These are phyloP conservation scores for Setaria italica DNA, from an alignment of 202 grass and related monocot genomes.

Conservation along the genomic window DNA sequence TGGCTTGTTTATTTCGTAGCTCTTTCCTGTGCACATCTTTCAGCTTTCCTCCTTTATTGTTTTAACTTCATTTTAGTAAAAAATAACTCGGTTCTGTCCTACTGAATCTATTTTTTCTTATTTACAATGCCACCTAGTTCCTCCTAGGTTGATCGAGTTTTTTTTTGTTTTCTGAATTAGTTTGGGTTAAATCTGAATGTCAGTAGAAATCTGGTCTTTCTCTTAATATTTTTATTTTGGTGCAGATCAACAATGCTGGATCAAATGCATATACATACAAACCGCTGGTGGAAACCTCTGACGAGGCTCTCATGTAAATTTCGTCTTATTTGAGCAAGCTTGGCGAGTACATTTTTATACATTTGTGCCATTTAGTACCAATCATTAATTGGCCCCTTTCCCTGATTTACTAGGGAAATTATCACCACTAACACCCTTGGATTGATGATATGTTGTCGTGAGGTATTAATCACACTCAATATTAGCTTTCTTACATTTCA, in stretches of 20 bases:
- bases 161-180: background rate
- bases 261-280: slow-evolving; percentile 99
- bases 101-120: background rate
- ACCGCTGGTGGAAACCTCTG: slow-evolving; percentile 90
- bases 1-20: slow-evolving; percentile 12
- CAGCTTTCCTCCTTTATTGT: slow-evolving; percentile 16
- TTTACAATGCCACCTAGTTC: background rate
- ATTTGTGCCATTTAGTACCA: slow-evolving; percentile 16
- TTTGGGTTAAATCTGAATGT: slow-evolving; percentile 7
- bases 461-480: slow-evolving; percentile 65
- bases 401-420: slow-evolving; percentile 74
- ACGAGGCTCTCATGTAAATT: slow-evolving; percentile 93
- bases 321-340: slow-evolving; percentile 40
- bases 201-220: background rate
- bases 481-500: slow-evolving; percentile 30
- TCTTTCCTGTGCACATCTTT: slow-evolving; percentile 7
- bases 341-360: slow-evolving; percentile 10
- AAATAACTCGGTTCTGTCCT: background rate
- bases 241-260: slow-evolving; percentile 98
- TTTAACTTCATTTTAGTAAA: slow-evolving; percentile 21
- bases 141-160: background rate
- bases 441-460: slow-evolving; percentile 95
- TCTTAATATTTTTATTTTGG: slow-evolving; percentile 33
- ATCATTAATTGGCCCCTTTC: slow-evolving; percentile 30
- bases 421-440: slow-evolving; percentile 96